phyloP scores from a whole-genome alignment of 2,329 filamentous ascomycete genomes.

The Phyllosticta capitalensis region DNA sequence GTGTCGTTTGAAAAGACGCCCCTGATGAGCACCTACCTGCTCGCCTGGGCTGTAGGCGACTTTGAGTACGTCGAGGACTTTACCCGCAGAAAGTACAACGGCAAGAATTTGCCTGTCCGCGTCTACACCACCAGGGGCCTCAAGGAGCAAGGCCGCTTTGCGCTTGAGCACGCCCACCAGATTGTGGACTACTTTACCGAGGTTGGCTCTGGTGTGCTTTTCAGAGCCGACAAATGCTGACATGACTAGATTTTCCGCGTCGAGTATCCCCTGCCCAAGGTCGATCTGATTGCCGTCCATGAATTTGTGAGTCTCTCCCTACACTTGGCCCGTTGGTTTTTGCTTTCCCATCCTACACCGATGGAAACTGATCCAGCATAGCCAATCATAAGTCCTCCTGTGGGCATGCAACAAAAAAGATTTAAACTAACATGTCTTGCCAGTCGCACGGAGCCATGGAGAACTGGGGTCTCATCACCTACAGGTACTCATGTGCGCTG shows the following conservation, averaged over 20 bases:
- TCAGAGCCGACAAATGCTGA: constrained; percentile 1
- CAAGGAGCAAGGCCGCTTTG: constrained; percentile 83
- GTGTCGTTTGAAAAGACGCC: constrained; percentile 78
- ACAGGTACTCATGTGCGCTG: constrained; percentile 42
- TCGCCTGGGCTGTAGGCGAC: constrained; percentile 92
- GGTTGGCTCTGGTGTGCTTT: constrained; percentile 20
- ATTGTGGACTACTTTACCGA: constrained; percentile 96
- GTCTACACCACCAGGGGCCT: constrained; percentile 95
- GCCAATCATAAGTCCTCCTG: constrained; percentile 34
- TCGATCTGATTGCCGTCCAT: constrained; percentile 81
- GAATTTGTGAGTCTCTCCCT: constrained; percentile 58
- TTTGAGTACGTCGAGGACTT: constrained; percentile 94
- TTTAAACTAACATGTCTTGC: constrained; percentile 30
- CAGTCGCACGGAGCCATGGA: constrained; percentile 74
- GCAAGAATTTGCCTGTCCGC: constrained; percentile 80
- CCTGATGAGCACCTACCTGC: constrained; percentile 79
- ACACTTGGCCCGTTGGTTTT: constrained; percentile 19
- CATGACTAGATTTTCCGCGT: constrained; percentile 61
- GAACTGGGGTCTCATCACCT: constrained; percentile 95
- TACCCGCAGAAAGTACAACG: constrained; percentile 83
- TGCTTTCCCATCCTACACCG: not conserved
- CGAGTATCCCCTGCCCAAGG: constrained; percentile 87
- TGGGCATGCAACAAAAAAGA: not conserved
- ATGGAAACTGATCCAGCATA: constrained; percentile 11
- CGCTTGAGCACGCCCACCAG: constrained; percentile 81